Evolutionary conservation across 2,329 filamentous ascomycete species (phyloP).

Genomic region (Chlorencoelia australis): DNA sequence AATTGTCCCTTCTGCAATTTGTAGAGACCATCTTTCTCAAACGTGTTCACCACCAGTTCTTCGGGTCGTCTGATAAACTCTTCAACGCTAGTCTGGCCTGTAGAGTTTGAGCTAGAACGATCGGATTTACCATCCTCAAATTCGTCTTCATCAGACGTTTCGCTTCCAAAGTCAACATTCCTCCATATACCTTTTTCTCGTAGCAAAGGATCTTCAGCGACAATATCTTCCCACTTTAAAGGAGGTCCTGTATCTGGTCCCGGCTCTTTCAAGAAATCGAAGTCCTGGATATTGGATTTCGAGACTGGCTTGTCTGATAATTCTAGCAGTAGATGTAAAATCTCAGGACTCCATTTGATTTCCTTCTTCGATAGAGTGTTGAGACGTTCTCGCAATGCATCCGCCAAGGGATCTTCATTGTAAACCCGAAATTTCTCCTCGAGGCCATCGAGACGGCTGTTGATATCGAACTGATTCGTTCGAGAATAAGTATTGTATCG

Average conservation of each 20-base stretch:
- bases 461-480: conserved; percentile 68
- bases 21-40: conserved; percentile 28
- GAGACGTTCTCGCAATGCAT: conserved; percentile 51
- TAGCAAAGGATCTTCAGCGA: conserved; percentile 64
- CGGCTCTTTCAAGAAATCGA: conserved; percentile 44
- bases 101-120: conserved; percentile 27
- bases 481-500: conserved; percentile 48
- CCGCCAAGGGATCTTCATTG: conserved; percentile 68
- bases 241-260: conserved; percentile 34
- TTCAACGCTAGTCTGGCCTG: conserved; percentile 24
- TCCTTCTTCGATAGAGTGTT: conserved; percentile 43
- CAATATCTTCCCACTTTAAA: conserved; percentile 71
- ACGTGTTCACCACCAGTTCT: conserved; percentile 24
- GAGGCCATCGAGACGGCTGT: conserved; percentile 55
- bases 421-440: conserved; percentile 80
- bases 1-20: conserved; percentile 34
- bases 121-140: conserved; percentile 28
- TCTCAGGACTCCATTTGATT: conserved; percentile 66
- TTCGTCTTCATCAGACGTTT: conserved; percentile 46
- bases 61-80: conserved; percentile 22
- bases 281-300: conserved; percentile 53
- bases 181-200: conserved; percentile 60
- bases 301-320: conserved; percentile 72
- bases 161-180: conserved; percentile 53
- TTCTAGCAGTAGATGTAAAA: conserved; percentile 66